Evolutionary conservation across 2,329 filamentous ascomycete genomes (phyloP).

Genomic region (Thelonectria rubi): DNA sequence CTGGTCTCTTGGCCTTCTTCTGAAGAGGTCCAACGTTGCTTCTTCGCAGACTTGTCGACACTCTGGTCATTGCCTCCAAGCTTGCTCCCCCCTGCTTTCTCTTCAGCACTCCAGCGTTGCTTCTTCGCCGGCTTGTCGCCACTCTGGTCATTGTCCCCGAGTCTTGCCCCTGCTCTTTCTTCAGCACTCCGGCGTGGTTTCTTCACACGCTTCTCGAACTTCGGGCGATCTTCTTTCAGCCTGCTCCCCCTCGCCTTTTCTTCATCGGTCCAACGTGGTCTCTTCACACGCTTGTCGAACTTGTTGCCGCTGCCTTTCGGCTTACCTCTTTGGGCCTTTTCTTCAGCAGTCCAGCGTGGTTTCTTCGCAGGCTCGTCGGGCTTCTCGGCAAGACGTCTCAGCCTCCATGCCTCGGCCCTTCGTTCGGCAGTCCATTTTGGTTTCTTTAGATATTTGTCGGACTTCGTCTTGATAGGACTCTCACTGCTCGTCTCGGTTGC

Average conservation of each 20-base stretch:
- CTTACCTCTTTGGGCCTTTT: not conserved
- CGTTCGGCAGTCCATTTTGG: not conserved
- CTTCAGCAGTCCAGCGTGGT: not conserved
- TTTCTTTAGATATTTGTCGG: not conserved
- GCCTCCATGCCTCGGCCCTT: not conserved
- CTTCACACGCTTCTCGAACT: not conserved
- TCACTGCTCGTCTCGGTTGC: not conserved
- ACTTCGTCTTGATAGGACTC: not conserved
- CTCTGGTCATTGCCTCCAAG: not conserved
- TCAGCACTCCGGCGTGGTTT: no score
- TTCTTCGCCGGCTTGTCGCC: not conserved
- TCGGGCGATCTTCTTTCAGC: not conserved
- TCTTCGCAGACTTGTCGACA: conserved; percentile 9
- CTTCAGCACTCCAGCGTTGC: no score
- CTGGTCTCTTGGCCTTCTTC: not conserved
- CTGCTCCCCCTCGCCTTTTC: not conserved
- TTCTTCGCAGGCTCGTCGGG: not conserved
- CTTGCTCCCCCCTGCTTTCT: not conserved
- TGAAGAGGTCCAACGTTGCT: not conserved
- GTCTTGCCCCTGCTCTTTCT: not conserved
- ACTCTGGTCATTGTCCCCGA: not conserved
- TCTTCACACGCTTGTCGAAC: not conserved
- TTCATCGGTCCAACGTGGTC: not conserved
- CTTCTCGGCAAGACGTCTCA: not conserved
- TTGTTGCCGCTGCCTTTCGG: no score